These are phyloP conservation scores for Geotrichum candidum DNA, from an alignment of 1,139 yeast genomes.

Conservation along the genomic window DNA sequence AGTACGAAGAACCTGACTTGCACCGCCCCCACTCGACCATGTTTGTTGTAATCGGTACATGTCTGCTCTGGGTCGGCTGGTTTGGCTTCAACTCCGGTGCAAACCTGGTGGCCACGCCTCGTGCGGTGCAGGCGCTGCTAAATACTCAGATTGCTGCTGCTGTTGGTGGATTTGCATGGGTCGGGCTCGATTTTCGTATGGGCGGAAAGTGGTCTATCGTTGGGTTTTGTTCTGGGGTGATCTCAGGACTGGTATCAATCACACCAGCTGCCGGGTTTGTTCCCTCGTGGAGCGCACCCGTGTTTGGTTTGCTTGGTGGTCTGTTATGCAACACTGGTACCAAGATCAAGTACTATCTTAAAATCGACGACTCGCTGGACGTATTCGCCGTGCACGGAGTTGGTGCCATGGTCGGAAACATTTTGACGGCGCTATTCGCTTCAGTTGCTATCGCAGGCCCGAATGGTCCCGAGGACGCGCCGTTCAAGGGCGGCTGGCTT, in stretches of 20 bases:
- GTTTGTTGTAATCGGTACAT: constrained; percentile 50
- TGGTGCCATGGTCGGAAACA: constrained; percentile 35
- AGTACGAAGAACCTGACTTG: not conserved
- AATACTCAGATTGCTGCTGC: constrained; percentile 35
- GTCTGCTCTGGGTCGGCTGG: constrained; percentile 70
- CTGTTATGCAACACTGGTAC: constrained; percentile 35
- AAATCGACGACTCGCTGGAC: constrained; percentile 37
- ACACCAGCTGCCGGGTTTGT: constrained; percentile 41
- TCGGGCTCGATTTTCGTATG: constrained; percentile 30
- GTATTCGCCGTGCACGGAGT: constrained; percentile 37
- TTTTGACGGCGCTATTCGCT: constrained; percentile 35
- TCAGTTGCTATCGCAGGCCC: constrained; percentile 19
- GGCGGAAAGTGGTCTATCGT: constrained; percentile 34
- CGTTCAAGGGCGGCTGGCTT: constrained; percentile 45
- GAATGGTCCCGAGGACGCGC: constrained; percentile 16
- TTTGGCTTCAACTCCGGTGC: constrained; percentile 83
- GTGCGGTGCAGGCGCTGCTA: constrained; percentile 39
- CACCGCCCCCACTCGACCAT: constrained; percentile 29
- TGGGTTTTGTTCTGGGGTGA: constrained; percentile 39
- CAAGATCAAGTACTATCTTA: constrained; percentile 34
- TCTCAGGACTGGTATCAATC: constrained; percentile 37
- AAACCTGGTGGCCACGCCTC: constrained; percentile 51
- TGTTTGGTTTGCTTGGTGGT: constrained; percentile 36
- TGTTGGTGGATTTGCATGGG: constrained; percentile 35
- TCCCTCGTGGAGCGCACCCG: constrained; percentile 34